phyloP scores from a whole-genome alignment of 768 basidiomycete species.

The Tylopilus intermedius region DNA sequence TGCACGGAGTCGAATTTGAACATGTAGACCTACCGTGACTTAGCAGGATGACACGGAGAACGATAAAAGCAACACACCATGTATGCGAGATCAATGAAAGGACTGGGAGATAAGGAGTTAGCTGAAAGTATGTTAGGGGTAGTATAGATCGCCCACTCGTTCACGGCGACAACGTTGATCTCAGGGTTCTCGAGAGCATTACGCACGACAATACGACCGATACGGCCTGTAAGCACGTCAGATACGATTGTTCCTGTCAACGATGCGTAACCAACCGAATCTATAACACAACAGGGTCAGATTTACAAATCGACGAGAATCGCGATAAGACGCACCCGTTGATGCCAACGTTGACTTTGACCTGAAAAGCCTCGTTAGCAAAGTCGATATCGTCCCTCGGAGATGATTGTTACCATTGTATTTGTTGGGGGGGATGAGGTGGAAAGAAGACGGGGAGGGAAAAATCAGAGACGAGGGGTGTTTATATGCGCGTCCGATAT shows the following conservation, averaged over 20 bases:
- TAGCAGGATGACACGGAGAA: not conserved
- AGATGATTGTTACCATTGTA: constrained; percentile 23
- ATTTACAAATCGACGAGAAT: constrained; percentile 2
- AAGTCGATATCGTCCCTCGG: not conserved
- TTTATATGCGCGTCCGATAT: constrained; percentile 26
- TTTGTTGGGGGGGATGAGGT: constrained; percentile 5
- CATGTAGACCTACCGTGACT: constrained; percentile 76
- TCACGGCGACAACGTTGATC: constrained; percentile 87
- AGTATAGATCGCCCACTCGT: constrained; percentile 62
- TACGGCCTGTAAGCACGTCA: constrained; percentile 65
- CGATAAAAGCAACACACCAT: constrained; percentile 55
- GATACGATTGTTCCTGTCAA: not conserved
- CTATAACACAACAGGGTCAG: constrained; percentile 27
- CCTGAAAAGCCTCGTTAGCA: constrained; percentile 27
- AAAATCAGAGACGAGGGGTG: not conserved
- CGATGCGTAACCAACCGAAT: constrained; percentile 58
- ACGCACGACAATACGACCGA: constrained; percentile 96
- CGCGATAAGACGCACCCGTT: constrained; percentile 65
- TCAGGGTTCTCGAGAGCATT: constrained; percentile 78
- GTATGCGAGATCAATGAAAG: constrained; percentile 95
- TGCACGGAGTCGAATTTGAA: constrained; percentile 97
- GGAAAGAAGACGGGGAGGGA: not conserved
- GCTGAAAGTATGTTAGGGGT: not conserved
- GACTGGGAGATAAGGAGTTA: constrained; percentile 43
- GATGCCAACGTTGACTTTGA: constrained; percentile 95